Evolutionary conservation across 1,139 yeast species (phyloP), one percentile per base, ranked within the genome.

Genomic region (Blastobotrys serpentis): DNA sequence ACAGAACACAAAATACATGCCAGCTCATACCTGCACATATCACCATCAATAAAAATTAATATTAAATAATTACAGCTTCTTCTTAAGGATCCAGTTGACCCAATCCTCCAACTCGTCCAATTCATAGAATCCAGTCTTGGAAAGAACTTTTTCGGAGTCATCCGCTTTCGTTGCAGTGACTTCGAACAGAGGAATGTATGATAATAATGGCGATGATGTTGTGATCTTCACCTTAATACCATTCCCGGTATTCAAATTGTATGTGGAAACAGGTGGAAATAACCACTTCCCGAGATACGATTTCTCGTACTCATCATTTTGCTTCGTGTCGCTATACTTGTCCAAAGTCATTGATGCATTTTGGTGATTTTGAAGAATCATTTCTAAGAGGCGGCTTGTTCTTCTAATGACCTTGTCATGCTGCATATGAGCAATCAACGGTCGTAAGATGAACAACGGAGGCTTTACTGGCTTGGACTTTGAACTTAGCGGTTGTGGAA

Each of bases 381-480:
- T 66, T 6, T 72, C 67, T 18, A 82, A 58, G 2, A 81, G 68
- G 33, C 70, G 68, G 11, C 67, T 56, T 52, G 81, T 67, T 33
- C 75, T 69, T 34, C 67, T 64, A 33, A 82, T 63, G 42, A 77
- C 71, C 45, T 74, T 67, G 55, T 81, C 81, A 59, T 86, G 94
- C 49, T 81, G 77, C 49, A 82, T 75, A 56, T 81, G 84, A 2
- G 89, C 88, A 25, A 86, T 71, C 34, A 86, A 65, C 0, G 95
- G 92, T 43, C 86, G 68, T 44, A 84, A 68, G 21, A 84, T 56
- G 26, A 57, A 72, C 48, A 79, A 66, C 1, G 82, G 77, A 46
- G 72, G 79, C 42, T 23, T 42, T 54, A 26, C 54, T 56, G 43
- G 52, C 55, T 34, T 57, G 52, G 54, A 22, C 71, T 70, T 50